Evolutionary conservation across 768 basidiomycete genomes (phyloP), one percentile per base, ranked within the genome.

Genomic region (Tricholoma terreum): DNA sequence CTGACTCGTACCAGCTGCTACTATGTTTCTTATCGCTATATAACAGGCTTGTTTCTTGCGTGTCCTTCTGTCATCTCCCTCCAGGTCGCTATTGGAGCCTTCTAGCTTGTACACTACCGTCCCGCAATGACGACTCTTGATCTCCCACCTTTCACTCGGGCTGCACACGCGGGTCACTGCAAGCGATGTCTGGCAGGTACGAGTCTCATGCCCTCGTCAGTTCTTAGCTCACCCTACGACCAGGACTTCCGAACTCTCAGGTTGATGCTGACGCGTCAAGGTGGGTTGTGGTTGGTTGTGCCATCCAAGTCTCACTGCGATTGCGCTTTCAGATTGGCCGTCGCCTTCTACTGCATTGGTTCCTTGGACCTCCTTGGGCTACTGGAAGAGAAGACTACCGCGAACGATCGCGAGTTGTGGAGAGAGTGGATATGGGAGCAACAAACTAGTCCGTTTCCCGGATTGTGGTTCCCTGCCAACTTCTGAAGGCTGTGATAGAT

Each of bases 331-430:
- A 97, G 95, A 65, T 76, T 96, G 66, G 92, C 91, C 4, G 68
- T 97, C 50, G 86, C 80, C 15, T 98, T 94, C 75, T 99, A 98
- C 69, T 93, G 90, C 63, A 74, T 98, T 17, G 89, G 93, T 0
- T 80, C 84, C 0, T 75, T 99, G 34, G 95, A 98, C 65, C 73
- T 98, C 30, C 78, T 94, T 9, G 84, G 80, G 2, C 67, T 74
- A 0, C 59, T 88, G 5, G 68, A 79, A 24, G 64, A 71, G 7
- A 82, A 81, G 61, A 79, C 78, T 1, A 78, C 68, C 8, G 67
- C 76, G 6, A 63, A 67, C 14, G 85, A 94, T 61, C 81, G 82
- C n/a, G 70, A 81, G 40, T 69, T 68, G 0, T 96, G 90, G 88
- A 75, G 74, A 48, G 77, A 84, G 54, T 98, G 95, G 95, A 82